These are phyloP conservation scores for Teunomyces cretensis DNA, from an alignment of 805 yeast species.

Conservation along the genomic window DNA sequence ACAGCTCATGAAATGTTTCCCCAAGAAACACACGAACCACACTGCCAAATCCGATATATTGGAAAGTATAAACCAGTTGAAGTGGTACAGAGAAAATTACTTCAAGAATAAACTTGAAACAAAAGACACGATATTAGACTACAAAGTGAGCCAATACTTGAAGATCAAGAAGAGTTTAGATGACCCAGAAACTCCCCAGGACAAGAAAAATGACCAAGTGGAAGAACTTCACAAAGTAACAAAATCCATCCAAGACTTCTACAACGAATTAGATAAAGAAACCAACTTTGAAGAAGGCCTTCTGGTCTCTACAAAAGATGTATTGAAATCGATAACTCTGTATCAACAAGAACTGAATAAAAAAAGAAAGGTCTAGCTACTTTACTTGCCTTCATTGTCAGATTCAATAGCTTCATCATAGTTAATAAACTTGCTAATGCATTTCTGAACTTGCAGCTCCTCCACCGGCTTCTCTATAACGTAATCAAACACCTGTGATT, in stretches of 20 bases:
- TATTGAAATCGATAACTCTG: background rate
- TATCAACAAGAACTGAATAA: slow-evolving; percentile 1
- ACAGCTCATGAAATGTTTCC: slow-evolving; percentile 52
- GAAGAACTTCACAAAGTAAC: slow-evolving; percentile 1
- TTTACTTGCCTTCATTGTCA: slow-evolving; percentile 18
- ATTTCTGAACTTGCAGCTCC: slow-evolving; percentile 17
- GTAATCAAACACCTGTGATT: slow-evolving; percentile 57
- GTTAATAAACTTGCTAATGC: slow-evolving; percentile 18
- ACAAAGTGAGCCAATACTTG: background rate
- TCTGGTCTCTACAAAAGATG: background rate
- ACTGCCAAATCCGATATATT: slow-evolving; percentile 87
- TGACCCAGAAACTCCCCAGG: background rate
- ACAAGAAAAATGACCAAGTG: background rate
- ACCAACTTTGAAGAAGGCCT: background rate
- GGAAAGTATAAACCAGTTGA: slow-evolving; percentile 83
- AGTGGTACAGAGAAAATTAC: slow-evolving; percentile 72
- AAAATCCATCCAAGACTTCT: background rate
- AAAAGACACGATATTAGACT: slow-evolving; percentile 1
- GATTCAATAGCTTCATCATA: slow-evolving; percentile 29
- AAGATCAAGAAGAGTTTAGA: background rate
- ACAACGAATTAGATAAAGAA: background rate
- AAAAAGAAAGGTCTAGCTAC: background rate
- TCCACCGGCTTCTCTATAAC: slow-evolving; percentile 72
- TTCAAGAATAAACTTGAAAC: slow-evolving; percentile 33
- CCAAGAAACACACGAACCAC: slow-evolving; percentile 67